Base-by-base conservation (phyloP, 768 basidiomycete genomes). In the Hygrocybe coccinea region DNA sequence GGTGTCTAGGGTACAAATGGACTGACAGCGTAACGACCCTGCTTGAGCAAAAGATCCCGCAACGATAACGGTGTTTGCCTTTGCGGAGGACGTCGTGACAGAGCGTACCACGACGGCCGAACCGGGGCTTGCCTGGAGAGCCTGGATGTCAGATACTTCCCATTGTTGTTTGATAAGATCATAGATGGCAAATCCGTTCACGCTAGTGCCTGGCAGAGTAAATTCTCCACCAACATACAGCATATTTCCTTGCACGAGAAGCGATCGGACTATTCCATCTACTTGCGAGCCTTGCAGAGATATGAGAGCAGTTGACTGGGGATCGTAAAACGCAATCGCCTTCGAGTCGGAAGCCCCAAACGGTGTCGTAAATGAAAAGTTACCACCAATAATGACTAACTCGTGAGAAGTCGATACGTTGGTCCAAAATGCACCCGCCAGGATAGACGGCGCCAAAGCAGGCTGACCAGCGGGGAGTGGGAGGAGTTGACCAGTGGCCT, bases 211-310 rank as follows among this genome's bases (percentile, higher is more conserved):
- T 5, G 76, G 62, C 54, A 89, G 67, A 15, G 80, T 84, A 65
- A 91, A 95, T 65, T 90, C 79, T 41, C 95, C 95, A 0, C 93
- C 95, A 37, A 97, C 76, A 67, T 84, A 95, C 10, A 95, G 74
- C 34, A 73, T 72, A 52, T 85, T 73, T n/a, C 75, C 80, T 41
- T 85, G 77, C 12, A 97, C 89, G 17, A 86, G 72, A 2, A 97
- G 71, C n/a, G 86, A 68, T 29, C 80, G 81, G 29, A 97, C 91
- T 0, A 85, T 81, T 9, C 95, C 95, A 43, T 80, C 80, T 38
- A 91, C 64, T 59, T 84, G 80, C 29, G 77, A 64, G 3, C 90
- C 89, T 17, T 71, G 65, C 15, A 95, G 74, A 1, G 82, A 77
- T 34, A 73, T 71, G 21, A 87, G 69, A 5, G 71, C 72, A 1